Evolutionary conservation across 2,329 filamentous ascomycete genomes (phyloP), one percentile per base, ranked within the genome.

Genomic region (Thermoascus crustaceus): DNA sequence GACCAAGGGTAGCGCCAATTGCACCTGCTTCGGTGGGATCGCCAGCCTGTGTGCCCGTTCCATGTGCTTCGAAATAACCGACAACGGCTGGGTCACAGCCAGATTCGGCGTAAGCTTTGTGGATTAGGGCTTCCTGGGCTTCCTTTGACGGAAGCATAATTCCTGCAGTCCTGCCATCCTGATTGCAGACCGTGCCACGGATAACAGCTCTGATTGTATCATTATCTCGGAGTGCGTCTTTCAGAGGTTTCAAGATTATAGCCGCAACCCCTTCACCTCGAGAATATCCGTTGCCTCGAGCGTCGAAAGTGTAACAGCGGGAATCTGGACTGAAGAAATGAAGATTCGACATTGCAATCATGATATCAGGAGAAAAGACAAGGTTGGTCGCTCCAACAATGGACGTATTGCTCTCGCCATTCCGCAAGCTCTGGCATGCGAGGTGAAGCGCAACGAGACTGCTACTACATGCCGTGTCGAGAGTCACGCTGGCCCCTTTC

Each of bases 41-140:
- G 8, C 59, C 60, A 11, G 52, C 54, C 4, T 44, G 46, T 0
- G 58, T 62, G 3, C 65, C 66, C 0, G 67, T 69, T 11, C 64
- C 64, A 35, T 68, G 66, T 1, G 54, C 55, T 36, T 69, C 62
- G 4, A 68, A 58, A 40, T 58, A 68, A 0, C 44, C 44, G n/a
- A 47, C 46, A 3, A 37, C 22, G 0, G 40, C 26, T 1, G 47
- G 46, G 32, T 63, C 54, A 1, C 68, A 49, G 1, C 58, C 53
- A 10, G 62, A 61, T 8, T 49, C 42, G 9, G 46, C 34, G 42
- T 69, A 69, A 0, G 56, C 55, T 4, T 48, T 40, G 3, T 53
- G 49, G 27, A 69, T 66, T 6, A 64, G 44, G 4, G 40, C 43
- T n/a, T 54, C 53, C 41, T 69, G 66, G 0, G 61, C 61, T 1